Evolutionary conservation across 805 yeast genomes (phyloP).

Genomic region (Candida ortonii): DNA sequence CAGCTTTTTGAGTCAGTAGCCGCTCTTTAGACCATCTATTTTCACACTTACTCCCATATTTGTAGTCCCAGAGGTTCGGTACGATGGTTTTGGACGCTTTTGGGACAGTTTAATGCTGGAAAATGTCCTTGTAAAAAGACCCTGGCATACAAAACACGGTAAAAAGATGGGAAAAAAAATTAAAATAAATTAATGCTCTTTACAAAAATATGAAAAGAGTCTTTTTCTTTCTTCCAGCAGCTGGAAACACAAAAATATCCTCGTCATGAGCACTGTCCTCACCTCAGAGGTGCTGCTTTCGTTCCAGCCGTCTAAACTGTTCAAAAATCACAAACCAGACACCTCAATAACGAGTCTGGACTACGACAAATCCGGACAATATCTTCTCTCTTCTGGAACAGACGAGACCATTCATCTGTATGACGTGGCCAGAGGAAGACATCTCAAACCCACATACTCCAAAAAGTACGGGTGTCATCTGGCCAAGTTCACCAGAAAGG

Average conservation of each 20-base stretch:
- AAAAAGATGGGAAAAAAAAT: too few relatives aligned
- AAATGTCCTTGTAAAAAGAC: too few relatives aligned
- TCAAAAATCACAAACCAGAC: conserved; percentile 40
- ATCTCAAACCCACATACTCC: conserved; percentile 65
- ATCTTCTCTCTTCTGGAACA: conserved; percentile 68
- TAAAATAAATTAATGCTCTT: too few relatives aligned
- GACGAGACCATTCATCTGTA: conserved; percentile 84
- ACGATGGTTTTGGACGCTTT: too few relatives aligned
- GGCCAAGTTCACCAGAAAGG: conserved; percentile 74
- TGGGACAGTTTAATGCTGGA: too few relatives aligned
- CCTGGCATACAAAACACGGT: too few relatives aligned
- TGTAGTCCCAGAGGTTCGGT: too few relatives aligned
- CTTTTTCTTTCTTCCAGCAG: too few relatives aligned
- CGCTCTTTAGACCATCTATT: conserved; percentile 3
- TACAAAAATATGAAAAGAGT: too few relatives aligned
- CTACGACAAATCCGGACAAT: conserved; percentile 82
- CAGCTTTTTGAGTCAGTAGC: too few relatives aligned
- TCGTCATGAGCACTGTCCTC: conserved; percentile 3
- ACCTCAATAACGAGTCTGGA: conserved; percentile 67
- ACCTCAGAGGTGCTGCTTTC: conserved; percentile 16
- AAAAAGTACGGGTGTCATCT: conserved; percentile 91
- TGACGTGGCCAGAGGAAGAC: conserved; percentile 68
- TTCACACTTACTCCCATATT: too few relatives aligned
- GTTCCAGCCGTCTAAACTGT: conserved; percentile 37
- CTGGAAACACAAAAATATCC: too few relatives aligned